Evolutionary conservation across 1,284 basidiomycete genomes (phyloP).

Genomic region (Leccinum colubrinum): DNA sequence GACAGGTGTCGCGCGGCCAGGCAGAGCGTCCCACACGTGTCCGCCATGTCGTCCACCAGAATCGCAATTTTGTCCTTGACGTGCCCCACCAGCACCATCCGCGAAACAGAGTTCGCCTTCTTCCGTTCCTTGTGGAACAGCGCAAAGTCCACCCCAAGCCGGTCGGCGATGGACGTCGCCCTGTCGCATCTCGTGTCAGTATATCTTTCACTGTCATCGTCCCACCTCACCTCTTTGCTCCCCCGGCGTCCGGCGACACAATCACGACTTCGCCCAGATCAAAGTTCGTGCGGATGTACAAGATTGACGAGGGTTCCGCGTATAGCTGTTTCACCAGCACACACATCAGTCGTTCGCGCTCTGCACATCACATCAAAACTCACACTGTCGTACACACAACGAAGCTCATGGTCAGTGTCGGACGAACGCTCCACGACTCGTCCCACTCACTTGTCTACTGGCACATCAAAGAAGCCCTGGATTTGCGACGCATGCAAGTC

Average conservation of each 20-base stretch:
- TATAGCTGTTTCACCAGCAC: slow-evolving; percentile 67
- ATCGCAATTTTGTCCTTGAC: slow-evolving; percentile 94
- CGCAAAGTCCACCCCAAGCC: slow-evolving; percentile 96
- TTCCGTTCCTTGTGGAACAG: slow-evolving; percentile 99
- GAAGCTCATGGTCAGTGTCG: slow-evolving; percentile 18
- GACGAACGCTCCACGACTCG: slow-evolving; percentile 5
- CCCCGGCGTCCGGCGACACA: slow-evolving; percentile 98
- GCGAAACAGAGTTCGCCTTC: slow-evolving; percentile 98
- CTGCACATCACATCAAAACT: slow-evolving; percentile 32
- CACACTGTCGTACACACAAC: slow-evolving; percentile 39
- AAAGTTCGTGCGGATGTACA: slow-evolving; percentile 94
- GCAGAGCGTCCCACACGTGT: slow-evolving; percentile 97
- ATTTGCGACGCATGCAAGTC: slow-evolving; percentile 98
- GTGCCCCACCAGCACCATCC: slow-evolving; percentile 97
- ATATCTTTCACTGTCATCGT: too few relatives aligned
- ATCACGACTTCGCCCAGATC: slow-evolving; percentile 89
- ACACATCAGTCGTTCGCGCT: slow-evolving; percentile 22
- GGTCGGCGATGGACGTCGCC: slow-evolving; percentile 96
- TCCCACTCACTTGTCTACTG: slow-evolving; percentile 92
- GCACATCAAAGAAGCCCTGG: slow-evolving; percentile 99
- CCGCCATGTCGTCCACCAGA: slow-evolving; percentile 99
- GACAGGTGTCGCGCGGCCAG: slow-evolving; percentile 88
- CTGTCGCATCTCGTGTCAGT: slow-evolving; percentile 41
- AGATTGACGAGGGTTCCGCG: slow-evolving; percentile 94
- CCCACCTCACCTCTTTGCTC: slow-evolving; percentile 84